Percentiles rank a stretch among this genome's conserved stretches.
These are phyloP conservation scores for Coniferiporia sulphurascens DNA, from an alignment of 1,284 basidiomycete genomes.

Conservation along the genomic window DNA sequence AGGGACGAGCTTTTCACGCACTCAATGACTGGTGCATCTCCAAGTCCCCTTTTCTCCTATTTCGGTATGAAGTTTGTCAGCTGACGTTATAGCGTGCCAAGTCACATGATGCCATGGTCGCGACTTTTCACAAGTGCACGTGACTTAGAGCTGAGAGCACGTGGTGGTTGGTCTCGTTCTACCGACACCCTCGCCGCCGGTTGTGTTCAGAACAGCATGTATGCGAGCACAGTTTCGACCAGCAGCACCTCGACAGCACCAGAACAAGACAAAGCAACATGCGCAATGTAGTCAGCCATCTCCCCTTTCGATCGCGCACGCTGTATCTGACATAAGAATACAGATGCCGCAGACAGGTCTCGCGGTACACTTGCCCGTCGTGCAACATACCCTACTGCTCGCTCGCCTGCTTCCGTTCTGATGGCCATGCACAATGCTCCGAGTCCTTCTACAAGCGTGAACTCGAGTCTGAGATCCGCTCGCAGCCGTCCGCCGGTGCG, in stretches of 20 bases:
- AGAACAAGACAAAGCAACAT: slow-evolving; percentile 2
- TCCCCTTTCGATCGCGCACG: not conserved
- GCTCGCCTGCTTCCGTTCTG: slow-evolving; percentile 68
- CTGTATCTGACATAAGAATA: not conserved
- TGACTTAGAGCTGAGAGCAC: too few relatives aligned
- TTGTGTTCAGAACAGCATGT: too few relatives aligned
- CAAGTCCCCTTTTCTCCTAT: too few relatives aligned
- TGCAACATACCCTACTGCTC: slow-evolving; percentile 82
- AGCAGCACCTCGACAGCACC: not conserved
- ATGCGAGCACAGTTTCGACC: too few relatives aligned
- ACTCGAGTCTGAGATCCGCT: slow-evolving; percentile 54
- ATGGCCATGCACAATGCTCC: slow-evolving; percentile 70
- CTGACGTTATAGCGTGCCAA: too few relatives aligned
- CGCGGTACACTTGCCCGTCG: slow-evolving; percentile 72
- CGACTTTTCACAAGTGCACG: too few relatives aligned
- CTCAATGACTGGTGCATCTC: too few relatives aligned
- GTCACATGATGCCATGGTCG: too few relatives aligned
- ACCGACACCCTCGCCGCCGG: too few relatives aligned
- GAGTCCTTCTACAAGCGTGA: slow-evolving; percentile 74
- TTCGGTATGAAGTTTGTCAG: too few relatives aligned
- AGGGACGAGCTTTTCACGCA: too few relatives aligned
- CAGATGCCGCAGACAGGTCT: slow-evolving; percentile 71
- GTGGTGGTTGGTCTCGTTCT: too few relatives aligned
- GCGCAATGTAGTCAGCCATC: slow-evolving; percentile 7
- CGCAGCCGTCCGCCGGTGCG: slow-evolving; percentile 45